Evolutionary conservation across 192 early-diverging fungal species (phyloP).

Genomic region (Coemansia sp.): DNA sequence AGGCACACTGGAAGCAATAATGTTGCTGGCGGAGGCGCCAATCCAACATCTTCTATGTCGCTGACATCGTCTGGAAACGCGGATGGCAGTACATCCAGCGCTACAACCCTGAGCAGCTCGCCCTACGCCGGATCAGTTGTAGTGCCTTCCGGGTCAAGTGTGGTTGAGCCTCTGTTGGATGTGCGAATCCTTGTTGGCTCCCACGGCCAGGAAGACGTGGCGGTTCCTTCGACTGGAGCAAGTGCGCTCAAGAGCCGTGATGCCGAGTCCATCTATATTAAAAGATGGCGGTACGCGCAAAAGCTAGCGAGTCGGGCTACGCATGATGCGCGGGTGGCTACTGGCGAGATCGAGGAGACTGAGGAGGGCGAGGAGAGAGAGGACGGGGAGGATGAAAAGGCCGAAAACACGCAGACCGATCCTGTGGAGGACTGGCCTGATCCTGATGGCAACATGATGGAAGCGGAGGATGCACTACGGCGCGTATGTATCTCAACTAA

Average conservation of each 20-base stretch:
- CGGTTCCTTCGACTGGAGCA: slow-evolving; percentile 10
- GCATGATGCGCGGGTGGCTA: slow-evolving; percentile 30
- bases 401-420: slow-evolving; percentile 11
- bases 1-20: background rate
- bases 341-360: slow-evolving; percentile 51
- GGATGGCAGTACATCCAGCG: background rate
- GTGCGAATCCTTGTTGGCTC: slow-evolving; percentile 36
- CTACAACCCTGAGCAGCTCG: background rate
- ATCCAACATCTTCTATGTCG: background rate
- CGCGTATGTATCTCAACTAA: slow-evolving; percentile 41
- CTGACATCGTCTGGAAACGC: background rate
- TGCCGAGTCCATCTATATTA: slow-evolving; percentile 36
- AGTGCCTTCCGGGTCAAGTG: slow-evolving; percentile 32
- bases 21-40: background rate
- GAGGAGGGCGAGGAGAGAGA: slow-evolving; percentile 53
- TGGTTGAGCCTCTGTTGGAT: slow-evolving; percentile 36
- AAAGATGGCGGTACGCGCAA: slow-evolving; percentile 47
- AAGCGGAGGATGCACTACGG: slow-evolving; percentile 48
- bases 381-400: slow-evolving; percentile 27
- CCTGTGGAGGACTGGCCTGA: slow-evolving; percentile 40
- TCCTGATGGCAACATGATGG: slow-evolving; percentile 30
- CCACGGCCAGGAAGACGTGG: slow-evolving; percentile 38
- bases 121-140: slow-evolving; percentile 11
- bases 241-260: slow-evolving; percentile 30
- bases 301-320: slow-evolving; percentile 31